These are phyloP conservation scores for Saussurea involucrata DNA, from an alignment of 129 eudicot genomes.

Conservation along the genomic window DNA sequence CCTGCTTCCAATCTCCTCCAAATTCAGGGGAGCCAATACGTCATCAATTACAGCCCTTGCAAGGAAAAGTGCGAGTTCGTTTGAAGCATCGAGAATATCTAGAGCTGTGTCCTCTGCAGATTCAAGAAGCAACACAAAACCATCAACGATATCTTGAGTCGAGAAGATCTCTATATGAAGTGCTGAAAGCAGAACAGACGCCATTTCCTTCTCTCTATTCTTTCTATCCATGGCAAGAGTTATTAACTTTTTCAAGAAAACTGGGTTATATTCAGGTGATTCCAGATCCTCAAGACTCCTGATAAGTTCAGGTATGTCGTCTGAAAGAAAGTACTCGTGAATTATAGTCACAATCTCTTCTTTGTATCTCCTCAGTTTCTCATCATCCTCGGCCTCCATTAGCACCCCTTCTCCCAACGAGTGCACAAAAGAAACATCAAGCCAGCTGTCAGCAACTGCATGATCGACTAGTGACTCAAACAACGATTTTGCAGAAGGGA, in stretches of 20 bases:
- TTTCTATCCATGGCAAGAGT: conserved; percentile 92
- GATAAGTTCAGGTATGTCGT: conserved; percentile 87
- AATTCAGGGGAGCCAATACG: conserved; percentile 75
- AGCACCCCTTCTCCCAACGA: conserved; percentile 37
- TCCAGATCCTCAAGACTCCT: conserved; percentile 68
- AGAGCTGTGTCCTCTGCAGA: conserved; percentile 91
- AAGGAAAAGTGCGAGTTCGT: conserved; percentile 77
- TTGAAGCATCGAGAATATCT: conserved; percentile 81
- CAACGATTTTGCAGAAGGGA: conserved; percentile 67
- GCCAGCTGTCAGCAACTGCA: conserved; percentile 74
- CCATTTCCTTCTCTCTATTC: conserved; percentile 92
- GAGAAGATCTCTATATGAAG: conserved; percentile 85
- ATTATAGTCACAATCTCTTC: conserved; percentile 68
- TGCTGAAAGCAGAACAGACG: conserved; percentile 78
- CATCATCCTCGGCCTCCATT: conserved; percentile 38
- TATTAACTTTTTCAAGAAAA: conserved; percentile 72
- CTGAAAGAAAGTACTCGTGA: conserved; percentile 84
- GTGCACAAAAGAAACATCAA: conserved; percentile 56
- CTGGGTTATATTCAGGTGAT: conserved; percentile 66
- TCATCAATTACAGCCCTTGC: conserved; percentile 90
- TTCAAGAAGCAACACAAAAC: conserved; percentile 74
- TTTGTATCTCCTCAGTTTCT: conserved; percentile 62
- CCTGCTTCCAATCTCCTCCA: conserved; percentile 64
- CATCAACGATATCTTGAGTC: conserved; percentile 78
- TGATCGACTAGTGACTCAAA: conserved; percentile 47